Base-by-base conservation (phyloP, 208 protist species). In the Leishmania arabica region DNA sequence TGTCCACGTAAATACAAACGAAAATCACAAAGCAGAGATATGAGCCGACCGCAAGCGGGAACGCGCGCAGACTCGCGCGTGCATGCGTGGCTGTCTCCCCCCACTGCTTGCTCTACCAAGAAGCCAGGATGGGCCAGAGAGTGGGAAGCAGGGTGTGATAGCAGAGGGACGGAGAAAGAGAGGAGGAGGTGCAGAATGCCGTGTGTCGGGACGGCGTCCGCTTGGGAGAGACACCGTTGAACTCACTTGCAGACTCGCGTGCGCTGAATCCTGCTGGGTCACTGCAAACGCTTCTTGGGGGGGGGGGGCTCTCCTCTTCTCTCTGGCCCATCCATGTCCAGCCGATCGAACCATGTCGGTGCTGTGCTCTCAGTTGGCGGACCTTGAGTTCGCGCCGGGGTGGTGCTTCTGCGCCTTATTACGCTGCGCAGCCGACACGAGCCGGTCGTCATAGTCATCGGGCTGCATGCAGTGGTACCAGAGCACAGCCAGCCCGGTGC, bases 381-480 rank as follows among this genome's bases (percentile, higher is more conserved):
- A 17, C 60, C n/a, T n/a, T 66, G 8, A 7, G 6, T 42, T 40
- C 7, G 19, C 6, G 4, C 2, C 15, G 3, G 9, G 6, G 9
- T 11, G 17, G 2, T 37, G 71, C 66, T 60, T 69, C 34, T 49
- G 49, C 2, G 42, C n/a, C 27, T 78, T 86, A 45, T 86, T 79
- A 15, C 79, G 80, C 79, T 85, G 82, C 21, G 84, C 79, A 54
- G 77, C 64, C 19, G 79, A 49, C 15, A 92, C 83, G 2, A 81
- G 56, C 51, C 62, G 73, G 75, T 90, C 86, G n/a, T 92, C 90
- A 40, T 78, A 62, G 31, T 85, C 85, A 47, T 79, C 62, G 8
- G 58, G 7, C 66, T 71, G 68, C 66, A 83, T 83, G 80, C 86
- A 90, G 73, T 78, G 66, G 62, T 84, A 86, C 88, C 90, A 92